Evolutionary conservation across 2,329 filamentous ascomycete genomes (phyloP).

Genomic region (Ceratocystis colombiana): DNA sequence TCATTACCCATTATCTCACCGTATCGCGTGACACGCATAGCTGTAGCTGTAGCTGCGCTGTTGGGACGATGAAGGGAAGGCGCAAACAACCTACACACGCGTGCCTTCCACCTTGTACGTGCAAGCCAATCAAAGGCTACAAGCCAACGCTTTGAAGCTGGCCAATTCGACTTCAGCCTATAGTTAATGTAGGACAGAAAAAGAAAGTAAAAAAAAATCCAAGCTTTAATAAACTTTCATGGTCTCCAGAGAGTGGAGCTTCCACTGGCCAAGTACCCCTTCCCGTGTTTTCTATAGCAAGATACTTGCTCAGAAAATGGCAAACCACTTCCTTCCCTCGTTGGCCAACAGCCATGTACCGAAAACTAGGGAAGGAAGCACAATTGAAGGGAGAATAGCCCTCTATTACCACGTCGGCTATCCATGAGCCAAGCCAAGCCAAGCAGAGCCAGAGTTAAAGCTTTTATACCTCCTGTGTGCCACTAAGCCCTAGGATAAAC

Average conservation of each 20-base stretch:
- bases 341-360: slow-evolving; percentile 13
- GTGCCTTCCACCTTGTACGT: background rate
- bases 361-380: slow-evolving; percentile 15
- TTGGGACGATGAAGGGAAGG: background rate
- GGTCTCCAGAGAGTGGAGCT: no score
- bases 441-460: no score
- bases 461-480: no score
- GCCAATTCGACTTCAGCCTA: no score
- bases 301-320: background rate
- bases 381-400: background rate
- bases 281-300: background rate
- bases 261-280: background rate
- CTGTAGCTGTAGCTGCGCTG: background rate
- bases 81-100: background rate
- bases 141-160: background rate
- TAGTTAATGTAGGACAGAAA: no score
- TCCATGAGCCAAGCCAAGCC: background rate
- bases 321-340: background rate
- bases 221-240: no score
- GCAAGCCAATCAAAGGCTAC: background rate
- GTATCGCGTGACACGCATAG: background rate
- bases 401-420: background rate
- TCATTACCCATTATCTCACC: background rate
- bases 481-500: background rate
- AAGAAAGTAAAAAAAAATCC: no score